These are phyloP conservation scores for Melampsora larici-populina DNA, from an alignment of 1,284 basidiomycete species.

Conservation along the genomic window DNA sequence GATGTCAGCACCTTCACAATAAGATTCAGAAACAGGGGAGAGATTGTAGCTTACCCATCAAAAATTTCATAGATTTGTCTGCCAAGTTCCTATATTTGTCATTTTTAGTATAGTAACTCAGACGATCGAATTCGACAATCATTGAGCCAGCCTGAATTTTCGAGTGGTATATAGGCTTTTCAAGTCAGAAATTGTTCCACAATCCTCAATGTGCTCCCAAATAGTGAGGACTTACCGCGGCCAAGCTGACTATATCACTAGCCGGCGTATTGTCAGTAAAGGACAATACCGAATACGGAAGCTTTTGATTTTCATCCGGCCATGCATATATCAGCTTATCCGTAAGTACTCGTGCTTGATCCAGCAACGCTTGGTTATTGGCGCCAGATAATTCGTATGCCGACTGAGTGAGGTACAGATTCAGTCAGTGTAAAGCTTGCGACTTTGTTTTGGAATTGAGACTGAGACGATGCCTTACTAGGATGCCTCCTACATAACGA, in stretches of 20 bases:
- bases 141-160: slow-evolving; percentile 29
- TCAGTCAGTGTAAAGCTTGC: background rate
- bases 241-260: slow-evolving; percentile 18
- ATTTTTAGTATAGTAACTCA: slow-evolving; percentile 32
- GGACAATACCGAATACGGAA: slow-evolving; percentile 18
- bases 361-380: slow-evolving; percentile 23
- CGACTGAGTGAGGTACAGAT: slow-evolving; percentile 18
- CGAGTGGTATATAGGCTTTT: too few species aligned
- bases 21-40: background rate
- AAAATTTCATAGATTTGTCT: slow-evolving; percentile 9
- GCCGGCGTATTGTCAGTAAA: slow-evolving; percentile 14
- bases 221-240: slow-evolving; percentile 19
- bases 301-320: slow-evolving; percentile 27
- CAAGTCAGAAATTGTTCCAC: background rate
- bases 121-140: slow-evolving; percentile 40
- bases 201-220: background rate
- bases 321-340: slow-evolving; percentile 29
- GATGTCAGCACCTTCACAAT: background rate
- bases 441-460: background rate
- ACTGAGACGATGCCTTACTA: slow-evolving; percentile 8
- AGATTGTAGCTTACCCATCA: slow-evolving; percentile 26
- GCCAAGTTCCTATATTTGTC: slow-evolving; percentile 33
- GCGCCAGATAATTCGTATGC: slow-evolving; percentile 40
- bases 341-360: slow-evolving; percentile 29
- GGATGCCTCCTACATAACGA: slow-evolving; percentile 34